Base-by-base conservation (phyloP, 1,139 yeast species). In the Debaryomyces robertsiae region DNA sequence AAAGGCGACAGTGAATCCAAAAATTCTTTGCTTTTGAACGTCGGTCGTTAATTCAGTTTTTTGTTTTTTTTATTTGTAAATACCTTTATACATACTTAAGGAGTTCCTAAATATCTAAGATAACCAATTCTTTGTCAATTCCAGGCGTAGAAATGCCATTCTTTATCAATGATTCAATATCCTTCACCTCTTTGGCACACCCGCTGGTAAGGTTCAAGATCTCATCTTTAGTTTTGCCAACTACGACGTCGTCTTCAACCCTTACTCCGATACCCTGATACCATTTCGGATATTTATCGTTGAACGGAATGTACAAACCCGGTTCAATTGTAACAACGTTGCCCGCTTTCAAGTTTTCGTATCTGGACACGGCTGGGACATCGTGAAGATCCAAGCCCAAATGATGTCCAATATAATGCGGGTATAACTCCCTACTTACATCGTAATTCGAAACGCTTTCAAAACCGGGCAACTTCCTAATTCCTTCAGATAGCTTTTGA, bases 341-440 rank as follows among this genome's bases (percentile, higher is more conserved):
- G 3, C 88, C 88, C 22, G 65, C 69, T 27, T 61, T 65, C 32
- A 86, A 57, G 30, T 64, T 70, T 36, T 71, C 75, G 51, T 60
- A 73, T 56, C 81, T 74, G 23, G 83, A 79, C 40, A 72, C 75
- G 29, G 73, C 62, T 10, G 93, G 89, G 19, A 84, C 75, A 58
- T 91, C 98, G 63, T 91, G 98, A 27, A 91, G 87, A 54, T 93
- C 98, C 34, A 94, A 66, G 0, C 99, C 99, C 36, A 94, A 69
- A 56, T 93, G 93, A 60, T 94, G 99, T 2, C 98, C 98, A 48
- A 94, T 83, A 55, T 88, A 90, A 61, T 94, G 99, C 0, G 98
- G 98, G 57, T 91, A 94, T 29, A 93, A 65, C 28, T 63, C 57
- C 41, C 78, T 65, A 27, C 79, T 63, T 5, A 83, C 75, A 36